Conservation (phyloP, 257 asterid genomes). For the Echites panduratus region DNA sequence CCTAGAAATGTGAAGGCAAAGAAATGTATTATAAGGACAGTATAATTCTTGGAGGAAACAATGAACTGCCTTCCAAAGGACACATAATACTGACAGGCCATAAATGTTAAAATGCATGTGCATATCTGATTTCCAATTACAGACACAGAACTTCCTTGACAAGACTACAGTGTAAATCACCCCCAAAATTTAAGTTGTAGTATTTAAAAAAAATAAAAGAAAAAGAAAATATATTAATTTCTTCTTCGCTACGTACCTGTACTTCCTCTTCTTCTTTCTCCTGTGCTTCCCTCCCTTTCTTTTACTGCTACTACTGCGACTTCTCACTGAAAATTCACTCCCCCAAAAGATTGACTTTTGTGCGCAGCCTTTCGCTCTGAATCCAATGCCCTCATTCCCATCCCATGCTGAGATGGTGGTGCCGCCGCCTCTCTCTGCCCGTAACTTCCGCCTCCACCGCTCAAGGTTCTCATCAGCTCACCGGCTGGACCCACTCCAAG, state of each 20-base stretch:
- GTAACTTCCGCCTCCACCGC: slow-evolving; percentile 13
- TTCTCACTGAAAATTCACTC: slow-evolving; percentile 31
- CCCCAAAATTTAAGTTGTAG: background rate
- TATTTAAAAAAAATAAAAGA: no score
- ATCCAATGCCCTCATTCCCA: slow-evolving; percentile 35
- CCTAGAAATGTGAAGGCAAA: background rate
- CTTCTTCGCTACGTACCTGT: slow-evolving; percentile 23
- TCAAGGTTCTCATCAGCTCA: slow-evolving; percentile 50
- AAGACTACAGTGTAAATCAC: background rate
- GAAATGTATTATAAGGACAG: background rate
- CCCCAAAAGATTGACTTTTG: slow-evolving; percentile 33
- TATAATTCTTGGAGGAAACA: slow-evolving; percentile 8
- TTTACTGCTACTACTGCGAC: background rate
- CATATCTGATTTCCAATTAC: background rate
- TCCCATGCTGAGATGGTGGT: slow-evolving; percentile 20
- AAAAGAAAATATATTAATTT: background rate
- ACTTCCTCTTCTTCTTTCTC: background rate
- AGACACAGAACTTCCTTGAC: background rate
- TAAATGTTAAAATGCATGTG: slow-evolving; percentile 17
- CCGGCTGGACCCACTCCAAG: slow-evolving; percentile 59
- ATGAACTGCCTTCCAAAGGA: background rate
- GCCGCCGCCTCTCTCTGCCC: slow-evolving; percentile 20
- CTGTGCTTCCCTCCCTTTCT: background rate
- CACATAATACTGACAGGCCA: background rate
- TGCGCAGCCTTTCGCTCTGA: slow-evolving; percentile 34